phyloP scores from a whole-genome alignment of 2,329 filamentous ascomycete species.

The Cytospora leucostoma region DNA sequence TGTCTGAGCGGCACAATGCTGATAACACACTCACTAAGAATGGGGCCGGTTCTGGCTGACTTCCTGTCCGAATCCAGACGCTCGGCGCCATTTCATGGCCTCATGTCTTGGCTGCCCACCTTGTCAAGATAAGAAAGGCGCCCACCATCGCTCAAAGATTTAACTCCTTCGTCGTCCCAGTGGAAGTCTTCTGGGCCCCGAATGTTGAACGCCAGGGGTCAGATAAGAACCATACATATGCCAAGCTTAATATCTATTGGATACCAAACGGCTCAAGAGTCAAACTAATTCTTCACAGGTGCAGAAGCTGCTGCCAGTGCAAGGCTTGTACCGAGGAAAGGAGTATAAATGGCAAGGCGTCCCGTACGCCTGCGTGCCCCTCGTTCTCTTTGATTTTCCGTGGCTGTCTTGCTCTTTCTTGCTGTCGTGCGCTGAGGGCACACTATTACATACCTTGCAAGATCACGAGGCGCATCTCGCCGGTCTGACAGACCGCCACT shows the following conservation, averaged over 20 bases:
- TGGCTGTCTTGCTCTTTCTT: background rate
- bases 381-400: background rate
- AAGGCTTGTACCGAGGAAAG: background rate
- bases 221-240: constrained; percentile 19
- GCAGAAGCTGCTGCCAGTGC: constrained; percentile 5
- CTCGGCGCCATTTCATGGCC: constrained; percentile 2
- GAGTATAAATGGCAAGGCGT: background rate
- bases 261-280: constrained; percentile 2
- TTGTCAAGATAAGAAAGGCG: constrained; percentile 18
- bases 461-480: background rate
- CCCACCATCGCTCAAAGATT: constrained; percentile 8
- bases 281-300: background rate
- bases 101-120: constrained; percentile 15
- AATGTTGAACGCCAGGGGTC: constrained; percentile 1
- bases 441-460: background rate
- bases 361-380: background rate
- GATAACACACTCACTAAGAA: background rate
- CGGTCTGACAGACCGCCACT: constrained; percentile 7
- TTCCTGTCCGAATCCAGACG: background rate
- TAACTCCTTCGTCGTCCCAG: constrained; percentile 4
- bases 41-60: background rate
- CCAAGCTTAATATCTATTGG: constrained; percentile 19
- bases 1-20: background rate
- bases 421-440: background rate
- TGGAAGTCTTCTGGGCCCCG: constrained; percentile 8